Conservation (phyloP, 2,329 filamentous ascomycete genomes). For the Aspergillus quadrilineatus region DNA sequence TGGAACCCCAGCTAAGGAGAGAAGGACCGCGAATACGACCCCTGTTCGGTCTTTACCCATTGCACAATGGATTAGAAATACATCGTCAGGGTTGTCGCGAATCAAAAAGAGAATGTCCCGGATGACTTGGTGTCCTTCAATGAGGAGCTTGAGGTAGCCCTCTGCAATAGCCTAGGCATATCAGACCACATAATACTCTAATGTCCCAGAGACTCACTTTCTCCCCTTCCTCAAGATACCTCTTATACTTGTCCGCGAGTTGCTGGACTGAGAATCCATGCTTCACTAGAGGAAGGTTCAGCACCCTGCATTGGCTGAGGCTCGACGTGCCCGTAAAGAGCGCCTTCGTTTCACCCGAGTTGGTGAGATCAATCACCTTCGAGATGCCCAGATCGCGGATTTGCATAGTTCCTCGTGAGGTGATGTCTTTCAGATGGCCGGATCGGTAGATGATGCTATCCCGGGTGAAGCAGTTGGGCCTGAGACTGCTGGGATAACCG, state of each 20-base stretch:
- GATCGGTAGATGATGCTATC: constrained; percentile 2
- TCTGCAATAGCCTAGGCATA: neutral
- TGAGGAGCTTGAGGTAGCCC: neutral
- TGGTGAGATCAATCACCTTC: constrained; percentile 2
- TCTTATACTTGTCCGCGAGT: constrained; percentile 3
- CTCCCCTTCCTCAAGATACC: neutral
- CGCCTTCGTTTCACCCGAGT: neutral
- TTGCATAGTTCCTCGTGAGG: neutral
- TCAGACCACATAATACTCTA: neutral
- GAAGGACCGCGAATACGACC: neutral
- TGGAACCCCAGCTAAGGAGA: neutral
- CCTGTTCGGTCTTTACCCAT: constrained; percentile 10
- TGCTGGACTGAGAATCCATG: neutral
- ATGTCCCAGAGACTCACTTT: neutral
- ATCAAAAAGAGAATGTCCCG: neutral
- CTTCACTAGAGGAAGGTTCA: neutral
- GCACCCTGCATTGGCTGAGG: neutral
- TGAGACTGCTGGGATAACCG: neutral
- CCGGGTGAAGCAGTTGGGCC: neutral
- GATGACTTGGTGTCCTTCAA: neutral
- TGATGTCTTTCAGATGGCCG: neutral
- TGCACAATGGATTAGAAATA: constrained; percentile 1
- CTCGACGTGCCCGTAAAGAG: neutral
- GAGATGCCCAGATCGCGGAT: neutral
- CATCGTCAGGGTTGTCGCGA: neutral